Evolutionary conservation across 768 basidiomycete genomes (phyloP).

Genomic region (Lenzites betulinus): DNA sequence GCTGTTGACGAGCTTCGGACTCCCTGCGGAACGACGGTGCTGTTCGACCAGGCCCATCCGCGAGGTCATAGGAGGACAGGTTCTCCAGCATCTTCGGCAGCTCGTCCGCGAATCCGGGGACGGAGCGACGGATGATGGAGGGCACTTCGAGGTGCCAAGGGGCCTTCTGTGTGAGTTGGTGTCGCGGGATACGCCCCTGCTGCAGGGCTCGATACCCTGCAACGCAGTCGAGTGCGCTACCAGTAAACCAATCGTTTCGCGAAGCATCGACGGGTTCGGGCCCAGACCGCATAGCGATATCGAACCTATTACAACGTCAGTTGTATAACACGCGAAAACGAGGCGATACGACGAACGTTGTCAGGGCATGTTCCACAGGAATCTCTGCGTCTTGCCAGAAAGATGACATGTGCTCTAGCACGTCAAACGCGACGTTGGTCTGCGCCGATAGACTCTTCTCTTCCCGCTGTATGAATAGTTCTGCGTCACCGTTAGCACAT

Average conservation of each 20-base stretch:
- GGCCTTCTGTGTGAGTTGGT: conserved; percentile 42
- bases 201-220: conserved; percentile 55
- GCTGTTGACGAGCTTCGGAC: conserved; percentile 56
- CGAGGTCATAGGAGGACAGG: conserved; percentile 48
- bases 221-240: conserved; percentile 50
- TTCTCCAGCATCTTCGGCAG: conserved; percentile 38
- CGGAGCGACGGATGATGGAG: conserved; percentile 46
- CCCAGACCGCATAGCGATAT: conserved; percentile 58
- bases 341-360: conserved; percentile 44
- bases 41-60: conserved; percentile 39
- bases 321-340: neutral
- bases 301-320: conserved; percentile 47
- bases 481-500: conserved; percentile 17
- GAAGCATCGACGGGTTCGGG: conserved; percentile 45
- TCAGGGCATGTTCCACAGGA: conserved; percentile 56
- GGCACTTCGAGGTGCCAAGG: conserved; percentile 58
- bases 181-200: conserved; percentile 47
- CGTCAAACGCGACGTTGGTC: conserved; percentile 43
- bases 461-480: conserved; percentile 20
- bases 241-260: conserved; percentile 61
- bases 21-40: conserved; percentile 48
- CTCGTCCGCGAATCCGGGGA: conserved; percentile 40
- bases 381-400: conserved; percentile 57
- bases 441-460: conserved; percentile 30
- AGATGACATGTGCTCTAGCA: conserved; percentile 53